These are phyloP conservation scores for Fusarium decemcellulare DNA, from an alignment of 2,329 filamentous ascomycete genomes.

Conservation along the genomic window DNA sequence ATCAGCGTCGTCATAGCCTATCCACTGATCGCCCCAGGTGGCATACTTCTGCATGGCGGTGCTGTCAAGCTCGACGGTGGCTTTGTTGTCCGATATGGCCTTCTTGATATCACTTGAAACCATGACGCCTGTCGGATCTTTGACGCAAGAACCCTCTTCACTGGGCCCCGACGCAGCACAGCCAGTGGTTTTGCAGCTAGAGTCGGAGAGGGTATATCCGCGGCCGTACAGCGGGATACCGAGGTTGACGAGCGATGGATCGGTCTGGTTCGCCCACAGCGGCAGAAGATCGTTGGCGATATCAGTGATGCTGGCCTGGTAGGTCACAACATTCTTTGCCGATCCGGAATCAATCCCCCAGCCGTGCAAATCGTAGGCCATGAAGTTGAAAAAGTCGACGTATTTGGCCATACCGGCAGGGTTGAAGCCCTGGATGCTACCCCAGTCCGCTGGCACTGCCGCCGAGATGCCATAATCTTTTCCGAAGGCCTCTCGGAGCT, in stretches of 20 bases:
- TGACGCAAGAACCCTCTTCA: conserved; percentile 12
- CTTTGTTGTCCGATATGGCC: conserved; percentile 6
- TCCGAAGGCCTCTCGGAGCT: conserved; percentile 12
- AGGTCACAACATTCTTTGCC: conserved; percentile 1
- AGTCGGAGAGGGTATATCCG: conserved; percentile 9
- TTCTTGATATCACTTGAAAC: conserved; percentile 10
- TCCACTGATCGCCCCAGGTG: conserved; percentile 14
- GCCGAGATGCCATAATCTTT: conserved; percentile 11
- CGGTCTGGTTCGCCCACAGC: conserved; percentile 11
- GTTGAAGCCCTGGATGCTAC: conserved; percentile 14
- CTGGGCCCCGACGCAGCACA: conserved; percentile 11
- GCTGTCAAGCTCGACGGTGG: conserved; percentile 6
- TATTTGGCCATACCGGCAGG: conserved; percentile 12
- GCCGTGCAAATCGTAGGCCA: conserved; percentile 18
- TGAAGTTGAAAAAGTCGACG: conserved; percentile 14
- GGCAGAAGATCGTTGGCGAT: conserved; percentile 11
- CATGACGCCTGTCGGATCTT: conserved; percentile 17
- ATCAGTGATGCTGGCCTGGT: conserved; percentile 9
- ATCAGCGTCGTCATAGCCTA: conserved; percentile 10
- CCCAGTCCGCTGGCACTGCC: conserved; percentile 11
- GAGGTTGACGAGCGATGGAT: conserved; percentile 11
- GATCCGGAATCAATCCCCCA: conserved; percentile 8
- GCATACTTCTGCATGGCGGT: conserved; percentile 13
- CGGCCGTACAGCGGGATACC: conserved; percentile 13
- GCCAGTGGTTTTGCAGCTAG: not conserved